These are phyloP conservation scores for Thalassiosira profunda DNA, from an alignment of 108 stramenopile genomes.

Conservation along the genomic window DNA sequence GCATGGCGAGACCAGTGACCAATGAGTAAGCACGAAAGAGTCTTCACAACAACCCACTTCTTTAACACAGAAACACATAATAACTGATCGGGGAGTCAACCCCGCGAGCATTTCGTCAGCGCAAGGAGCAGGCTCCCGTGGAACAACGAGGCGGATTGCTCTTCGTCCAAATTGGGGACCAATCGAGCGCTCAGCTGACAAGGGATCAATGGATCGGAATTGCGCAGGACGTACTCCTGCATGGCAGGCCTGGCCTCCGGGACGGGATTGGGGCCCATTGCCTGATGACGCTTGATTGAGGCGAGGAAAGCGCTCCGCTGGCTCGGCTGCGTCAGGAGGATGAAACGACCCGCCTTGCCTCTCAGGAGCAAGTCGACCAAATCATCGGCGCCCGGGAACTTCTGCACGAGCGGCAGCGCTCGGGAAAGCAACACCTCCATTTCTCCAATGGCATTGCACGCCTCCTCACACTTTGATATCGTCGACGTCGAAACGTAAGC, in stretches of 20 bases:
- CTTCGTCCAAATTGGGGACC: conserved; percentile 40
- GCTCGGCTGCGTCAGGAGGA: conserved; percentile 45
- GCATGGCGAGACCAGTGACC: conserved; percentile 28
- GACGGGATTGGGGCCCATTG: conserved; percentile 1
- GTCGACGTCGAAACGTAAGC: conserved; percentile 59
- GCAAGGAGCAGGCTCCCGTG: conserved; percentile 51
- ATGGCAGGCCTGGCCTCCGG: conserved; percentile 51
- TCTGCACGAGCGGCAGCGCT: conserved; percentile 67
- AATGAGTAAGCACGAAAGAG: background rate
- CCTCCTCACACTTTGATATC: conserved; percentile 77
- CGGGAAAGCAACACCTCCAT: conserved; percentile 72
- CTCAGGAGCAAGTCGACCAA: conserved; percentile 69
- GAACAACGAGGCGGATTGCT: conserved; percentile 30
- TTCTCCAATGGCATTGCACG: conserved; percentile 73
- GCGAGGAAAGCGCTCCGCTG: conserved; percentile 59
- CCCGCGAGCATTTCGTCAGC: conserved; percentile 13
- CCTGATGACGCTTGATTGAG: conserved; percentile 58
- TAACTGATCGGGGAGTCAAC: too few species aligned
- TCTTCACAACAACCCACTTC: background rate
- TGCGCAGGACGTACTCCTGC: conserved; percentile 84
- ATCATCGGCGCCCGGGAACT: conserved; percentile 66
- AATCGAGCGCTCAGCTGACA: conserved; percentile 80
- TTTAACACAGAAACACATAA: too few species aligned
- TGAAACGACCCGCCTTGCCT: conserved; percentile 51
- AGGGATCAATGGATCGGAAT: conserved; percentile 61